phyloP scores from a whole-genome alignment of 352 stramenopile genomes.

The Thalassiosira hispida region DNA sequence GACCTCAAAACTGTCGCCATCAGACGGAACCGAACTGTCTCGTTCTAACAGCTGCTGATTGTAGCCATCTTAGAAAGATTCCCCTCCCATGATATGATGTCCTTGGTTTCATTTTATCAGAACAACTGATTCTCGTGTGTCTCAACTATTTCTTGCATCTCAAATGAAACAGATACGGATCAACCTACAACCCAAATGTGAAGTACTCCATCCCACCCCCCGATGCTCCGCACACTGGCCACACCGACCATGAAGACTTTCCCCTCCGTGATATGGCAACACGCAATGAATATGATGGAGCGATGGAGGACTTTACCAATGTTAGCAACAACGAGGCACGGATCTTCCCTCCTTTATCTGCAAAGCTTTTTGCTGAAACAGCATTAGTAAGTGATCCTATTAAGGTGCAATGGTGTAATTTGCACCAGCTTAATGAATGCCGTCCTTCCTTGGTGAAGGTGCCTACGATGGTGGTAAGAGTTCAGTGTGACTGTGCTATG shows the following conservation, averaged over 20 bases:
- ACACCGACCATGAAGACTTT: slow-evolving; percentile 44
- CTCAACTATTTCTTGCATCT: neutral
- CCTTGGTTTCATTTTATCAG: too few relatives aligned
- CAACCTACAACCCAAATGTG: slow-evolving; percentile 78
- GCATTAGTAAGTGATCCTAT: slow-evolving; percentile 73
- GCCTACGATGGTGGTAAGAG: slow-evolving; percentile 73
- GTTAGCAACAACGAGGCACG: slow-evolving; percentile 45
- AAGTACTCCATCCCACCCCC: slow-evolving; percentile 63
- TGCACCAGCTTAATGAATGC: slow-evolving; percentile 84
- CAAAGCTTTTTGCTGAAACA: slow-evolving; percentile 65
- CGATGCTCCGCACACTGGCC: slow-evolving; percentile 10
- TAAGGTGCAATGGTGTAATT: slow-evolving; percentile 77
- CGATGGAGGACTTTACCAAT: slow-evolving; percentile 84
- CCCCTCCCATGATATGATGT: too few relatives aligned
- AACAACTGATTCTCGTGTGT: too few relatives aligned
- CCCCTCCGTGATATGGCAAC: slow-evolving; percentile 35
- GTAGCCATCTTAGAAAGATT: too few relatives aligned
- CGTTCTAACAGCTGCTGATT: too few relatives aligned
- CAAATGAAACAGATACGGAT: slow-evolving; percentile 60
- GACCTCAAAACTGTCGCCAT: too few relatives aligned
- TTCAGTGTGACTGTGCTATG: neutral
- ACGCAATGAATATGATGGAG: slow-evolving; percentile 69
- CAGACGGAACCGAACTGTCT: neutral
- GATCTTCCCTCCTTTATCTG: slow-evolving; percentile 60
- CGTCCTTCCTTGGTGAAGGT: slow-evolving; percentile 74